Evolutionary conservation across 1,139 yeast genomes (phyloP), one percentile per base, ranked within the genome.

Genomic region (Candida freyschussii): DNA sequence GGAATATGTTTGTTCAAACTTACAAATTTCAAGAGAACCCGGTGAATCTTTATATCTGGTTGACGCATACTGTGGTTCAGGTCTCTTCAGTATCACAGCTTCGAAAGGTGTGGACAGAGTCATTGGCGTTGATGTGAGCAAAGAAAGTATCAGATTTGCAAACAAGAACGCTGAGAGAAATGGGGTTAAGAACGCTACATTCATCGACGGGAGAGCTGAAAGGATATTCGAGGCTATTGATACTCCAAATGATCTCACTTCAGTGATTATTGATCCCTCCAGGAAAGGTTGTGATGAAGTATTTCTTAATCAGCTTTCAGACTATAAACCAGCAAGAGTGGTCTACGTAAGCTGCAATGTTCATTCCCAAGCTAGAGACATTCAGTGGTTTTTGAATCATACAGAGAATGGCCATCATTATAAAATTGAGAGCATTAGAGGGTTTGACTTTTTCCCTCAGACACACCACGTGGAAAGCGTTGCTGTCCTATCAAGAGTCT

Each of bases 1-100:
- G 1, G 64, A 66, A 28, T 87, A 86, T 53, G 98, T 91, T 13
- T 74, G 78, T 41, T 72, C 77, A 13, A 84, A 85, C 51, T 60
- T 86, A 32, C 62, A 62, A 27, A 67, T 77, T 25, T 63, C 72
- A 3, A 56, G 43, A 26, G 38, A 37, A 4, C 52, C 45, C 11
- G 52, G 40, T 4, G 55, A 51, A 11, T 63, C 60, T 50, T 62
- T 52, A 55, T 87, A 79, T 56, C 65, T 91, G 34, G 96, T 91
- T 17, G 98, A 91, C 58, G 96, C 98, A 1, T 91, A 91, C 62
- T 91, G 98, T 67, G 98, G 98, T 3, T 85, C 96, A 4, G 98
- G 98, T 0, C 64, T 91, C 31, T 91, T 91, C 57, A 83, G 95
- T 39, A 80, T 91, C 35, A 78, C 96, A 7, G 82, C 95, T 50